Evolutionary conservation across 1,284 basidiomycete species (phyloP).

Genomic region (Cutaneotrichosporon sp.): DNA sequence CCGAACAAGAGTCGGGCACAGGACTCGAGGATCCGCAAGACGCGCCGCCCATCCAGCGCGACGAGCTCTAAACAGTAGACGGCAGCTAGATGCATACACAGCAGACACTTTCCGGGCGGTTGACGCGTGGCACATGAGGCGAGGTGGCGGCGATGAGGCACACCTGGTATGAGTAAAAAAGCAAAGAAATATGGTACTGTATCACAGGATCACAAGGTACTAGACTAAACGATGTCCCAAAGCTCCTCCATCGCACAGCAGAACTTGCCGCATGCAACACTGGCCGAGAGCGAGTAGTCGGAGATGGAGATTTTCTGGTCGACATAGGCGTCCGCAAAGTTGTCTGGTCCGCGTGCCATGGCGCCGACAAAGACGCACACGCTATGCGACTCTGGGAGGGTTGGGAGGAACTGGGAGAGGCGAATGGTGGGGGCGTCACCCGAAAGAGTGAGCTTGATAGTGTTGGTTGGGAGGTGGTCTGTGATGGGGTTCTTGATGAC

Average conservation of each 20-base stretch:
- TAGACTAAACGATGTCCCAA: conserved; percentile 61
- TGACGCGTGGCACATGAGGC: conserved; percentile 5
- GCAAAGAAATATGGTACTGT: neutral
- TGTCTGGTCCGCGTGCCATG: conserved; percentile 92
- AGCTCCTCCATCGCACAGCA: conserved; percentile 67
- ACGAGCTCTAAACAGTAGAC: conserved; percentile 14
- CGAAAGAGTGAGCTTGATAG: conserved; percentile 90
- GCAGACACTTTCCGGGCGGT: conserved; percentile 5
- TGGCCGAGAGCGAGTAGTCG: conserved; percentile 90
- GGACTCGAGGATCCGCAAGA: neutral
- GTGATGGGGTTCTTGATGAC: conserved; percentile 98
- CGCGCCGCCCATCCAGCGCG: neutral
- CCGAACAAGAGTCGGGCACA: too few relatives aligned
- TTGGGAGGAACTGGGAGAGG: conserved; percentile 77
- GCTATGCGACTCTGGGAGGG: conserved; percentile 78
- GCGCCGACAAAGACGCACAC: conserved; percentile 96
- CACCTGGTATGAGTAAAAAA: conserved; percentile 1
- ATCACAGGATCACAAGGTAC: neutral
- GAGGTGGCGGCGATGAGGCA: conserved; percentile 2
- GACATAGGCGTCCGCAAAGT: conserved; percentile 91
- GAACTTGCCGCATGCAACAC: conserved; percentile 88
- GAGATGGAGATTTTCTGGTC: conserved; percentile 98
- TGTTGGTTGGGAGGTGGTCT: conserved; percentile 93
- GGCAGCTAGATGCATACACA: conserved; percentile 30
- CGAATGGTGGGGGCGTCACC: conserved; percentile 84